These are phyloP conservation scores for Mrakia hoshinonis DNA, from an alignment of 768 basidiomycete genomes.

Conservation along the genomic window DNA sequence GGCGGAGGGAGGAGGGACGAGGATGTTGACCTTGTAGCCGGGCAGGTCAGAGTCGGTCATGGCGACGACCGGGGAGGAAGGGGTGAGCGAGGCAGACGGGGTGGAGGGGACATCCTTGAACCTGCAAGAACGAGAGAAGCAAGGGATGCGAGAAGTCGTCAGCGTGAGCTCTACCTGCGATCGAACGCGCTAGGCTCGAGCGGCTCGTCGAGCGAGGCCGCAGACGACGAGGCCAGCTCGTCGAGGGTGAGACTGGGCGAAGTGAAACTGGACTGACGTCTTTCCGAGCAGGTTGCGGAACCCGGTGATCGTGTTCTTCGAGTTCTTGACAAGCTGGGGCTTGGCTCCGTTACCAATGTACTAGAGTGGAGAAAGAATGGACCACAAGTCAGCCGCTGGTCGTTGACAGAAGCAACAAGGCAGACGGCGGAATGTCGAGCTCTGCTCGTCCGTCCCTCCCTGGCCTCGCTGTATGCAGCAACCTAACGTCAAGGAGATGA, in stretches of 20 bases:
- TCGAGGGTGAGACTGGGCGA: too few relatives aligned
- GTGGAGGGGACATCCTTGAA: constrained; percentile 52
- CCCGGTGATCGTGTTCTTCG: constrained; percentile 84
- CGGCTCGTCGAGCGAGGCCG: too few relatives aligned
- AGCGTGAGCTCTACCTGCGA: too few relatives aligned
- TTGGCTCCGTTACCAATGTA: constrained; percentile 94
- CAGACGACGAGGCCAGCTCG: too few relatives aligned
- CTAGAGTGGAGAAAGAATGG: constrained; percentile 48
- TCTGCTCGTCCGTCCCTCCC: constrained; percentile 55
- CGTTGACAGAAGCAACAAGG: too few relatives aligned
- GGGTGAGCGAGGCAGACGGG: constrained; percentile 32
- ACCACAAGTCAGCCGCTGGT: too few relatives aligned
- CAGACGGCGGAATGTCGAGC: constrained; percentile 47
- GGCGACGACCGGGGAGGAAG: constrained; percentile 55
- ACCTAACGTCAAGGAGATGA: not conserved
- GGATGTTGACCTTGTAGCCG: constrained; percentile 73
- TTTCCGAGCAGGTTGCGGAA: constrained; percentile 90
- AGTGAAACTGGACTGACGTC: too few relatives aligned
- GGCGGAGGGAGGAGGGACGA: constrained; percentile 60
- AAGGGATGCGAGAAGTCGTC: too few relatives aligned
- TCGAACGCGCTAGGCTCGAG: too few relatives aligned
- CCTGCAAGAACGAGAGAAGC: too few relatives aligned
- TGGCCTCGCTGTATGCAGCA: not conserved
- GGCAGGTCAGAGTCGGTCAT: constrained; percentile 54
- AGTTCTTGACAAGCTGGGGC: constrained; percentile 88